Evolutionary conservation across 495 filamentous ascomycete genomes (phyloP), one percentile per base, ranked within the genome.

Genomic region (Cryomyces antarcticus): DNA sequence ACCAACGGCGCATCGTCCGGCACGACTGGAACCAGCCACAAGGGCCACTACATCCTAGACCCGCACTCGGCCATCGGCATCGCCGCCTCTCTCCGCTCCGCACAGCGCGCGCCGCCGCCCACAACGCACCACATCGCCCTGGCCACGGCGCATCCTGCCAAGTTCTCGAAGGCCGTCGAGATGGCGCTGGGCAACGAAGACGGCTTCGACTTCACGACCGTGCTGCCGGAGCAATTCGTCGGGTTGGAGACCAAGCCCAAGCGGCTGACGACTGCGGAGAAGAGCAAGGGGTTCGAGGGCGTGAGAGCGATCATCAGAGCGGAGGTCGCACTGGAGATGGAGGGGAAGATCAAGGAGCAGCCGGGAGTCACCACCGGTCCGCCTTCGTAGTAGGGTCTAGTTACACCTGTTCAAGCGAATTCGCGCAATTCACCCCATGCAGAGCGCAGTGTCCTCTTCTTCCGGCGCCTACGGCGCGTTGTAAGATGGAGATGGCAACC

Each of bases 111-210:
- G 10, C 28, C 29, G 6, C 49, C 60, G 27, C 57, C 65, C 6
- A 52, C 57, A 12, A 63, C 61, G 13, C 64, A 68, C 42, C 78
- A 82, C 53, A 81, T 97, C 56, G 74, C 83, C 3, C 72, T 95
- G 5, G 80, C 82, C 5, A 96, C 88, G 2, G 87, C 87, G 6
- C 88, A 95, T 62, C 88, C 88, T 4, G 88, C 87, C 35, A 96
- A 96, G 60, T 95, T 95, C 55, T 72, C 74, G 7, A 68, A 70
- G 38, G 85, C 81, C 0, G 86, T 96, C 4, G 71, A 79, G 44
- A 50, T 75, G 31, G 85, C 86, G 1, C 61, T 95, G 59, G 68
- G 71, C 27, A 70, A 66, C 17, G 67, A 79, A 57, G 49, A 62
- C 5, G 71, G 66, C 0, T 95, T 85, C 49, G 65, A 68, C 39